Evolutionary conservation across 495 filamentous ascomycete genomes (phyloP).

Genomic region (Annulohypoxylon stygium): DNA sequence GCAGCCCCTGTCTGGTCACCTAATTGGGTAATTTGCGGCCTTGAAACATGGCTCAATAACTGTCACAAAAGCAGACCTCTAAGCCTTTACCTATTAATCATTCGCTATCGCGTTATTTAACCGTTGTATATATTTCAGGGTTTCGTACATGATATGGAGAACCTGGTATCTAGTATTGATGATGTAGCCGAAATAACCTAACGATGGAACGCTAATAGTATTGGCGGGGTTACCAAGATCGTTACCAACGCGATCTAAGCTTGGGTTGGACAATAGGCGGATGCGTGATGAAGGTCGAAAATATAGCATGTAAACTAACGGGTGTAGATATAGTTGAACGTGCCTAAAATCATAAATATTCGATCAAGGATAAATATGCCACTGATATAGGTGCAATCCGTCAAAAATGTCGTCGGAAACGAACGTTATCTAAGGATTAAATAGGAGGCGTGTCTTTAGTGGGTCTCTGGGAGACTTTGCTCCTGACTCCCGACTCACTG

Average conservation of each 20-base stretch:
- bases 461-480: neutral
- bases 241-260: neutral
- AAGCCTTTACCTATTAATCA: neutral
- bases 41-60: slow-evolving; percentile 22
- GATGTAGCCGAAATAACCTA: neutral
- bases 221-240: neutral
- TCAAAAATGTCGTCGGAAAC: neutral
- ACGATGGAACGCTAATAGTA: neutral
- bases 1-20: slow-evolving; percentile 39
- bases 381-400: neutral
- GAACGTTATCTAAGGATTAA: slow-evolving; percentile 2
- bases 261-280: neutral
- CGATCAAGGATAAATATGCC: neutral
- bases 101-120: slow-evolving; percentile 1
- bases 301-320: too few species aligned
- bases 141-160: neutral
- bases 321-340: too few species aligned
- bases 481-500: neutral
- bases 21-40: slow-evolving; percentile 34
- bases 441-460: neutral
- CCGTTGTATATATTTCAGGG: neutral
- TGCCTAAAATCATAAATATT: too few species aligned
- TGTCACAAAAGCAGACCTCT: neutral
- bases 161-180: neutral
- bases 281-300: neutral